phyloP scores from a whole-genome alignment of 2,329 filamentous ascomycete genomes.

The Colletotrichum liaoningense region DNA sequence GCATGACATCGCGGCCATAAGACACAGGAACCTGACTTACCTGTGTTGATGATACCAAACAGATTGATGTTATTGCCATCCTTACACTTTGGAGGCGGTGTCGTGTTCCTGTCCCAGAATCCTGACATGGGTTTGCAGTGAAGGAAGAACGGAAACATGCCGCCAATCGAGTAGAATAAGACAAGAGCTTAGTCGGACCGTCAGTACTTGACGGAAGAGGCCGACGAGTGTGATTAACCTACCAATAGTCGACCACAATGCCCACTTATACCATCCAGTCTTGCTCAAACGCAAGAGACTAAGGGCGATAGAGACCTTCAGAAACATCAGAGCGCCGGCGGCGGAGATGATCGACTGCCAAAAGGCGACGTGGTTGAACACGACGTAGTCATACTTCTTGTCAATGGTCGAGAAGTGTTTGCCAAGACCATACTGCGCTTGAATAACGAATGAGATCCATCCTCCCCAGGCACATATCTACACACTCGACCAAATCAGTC shows the following conservation, averaged over 20 bases:
- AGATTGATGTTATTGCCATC: conserved; percentile 40
- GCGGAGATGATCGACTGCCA: conserved; percentile 59
- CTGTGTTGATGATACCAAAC: conserved; percentile 53
- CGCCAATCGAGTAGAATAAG: conserved; percentile 37
- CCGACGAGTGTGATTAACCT: background rate
- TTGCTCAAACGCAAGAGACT: conserved; percentile 38
- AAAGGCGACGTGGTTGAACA: conserved; percentile 54
- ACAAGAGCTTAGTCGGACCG: conserved; percentile 27
- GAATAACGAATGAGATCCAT: conserved; percentile 52
- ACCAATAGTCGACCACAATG: conserved; percentile 39
- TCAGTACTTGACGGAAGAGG: background rate
- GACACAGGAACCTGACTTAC: background rate
- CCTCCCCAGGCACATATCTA: conserved; percentile 44
- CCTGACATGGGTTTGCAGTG: conserved; percentile 39
- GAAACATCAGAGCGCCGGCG: conserved; percentile 31
- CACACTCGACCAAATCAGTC: background rate
- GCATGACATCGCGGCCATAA: background rate
- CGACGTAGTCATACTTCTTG: conserved; percentile 41
- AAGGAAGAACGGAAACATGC: conserved; percentile 37
- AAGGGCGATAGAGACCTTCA: conserved; percentile 40
- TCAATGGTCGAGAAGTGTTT: conserved; percentile 52
- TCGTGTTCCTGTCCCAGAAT: conserved; percentile 36
- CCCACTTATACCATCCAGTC: conserved; percentile 40
- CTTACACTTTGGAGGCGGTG: conserved; percentile 31
- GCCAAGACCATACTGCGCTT: conserved; percentile 58